Percentiles rank a stretch among this genome's conserved stretches.
These are phyloP conservation scores for Metschnikowia sp. DNA, from an alignment of 805 yeast species.

Conservation along the genomic window DNA sequence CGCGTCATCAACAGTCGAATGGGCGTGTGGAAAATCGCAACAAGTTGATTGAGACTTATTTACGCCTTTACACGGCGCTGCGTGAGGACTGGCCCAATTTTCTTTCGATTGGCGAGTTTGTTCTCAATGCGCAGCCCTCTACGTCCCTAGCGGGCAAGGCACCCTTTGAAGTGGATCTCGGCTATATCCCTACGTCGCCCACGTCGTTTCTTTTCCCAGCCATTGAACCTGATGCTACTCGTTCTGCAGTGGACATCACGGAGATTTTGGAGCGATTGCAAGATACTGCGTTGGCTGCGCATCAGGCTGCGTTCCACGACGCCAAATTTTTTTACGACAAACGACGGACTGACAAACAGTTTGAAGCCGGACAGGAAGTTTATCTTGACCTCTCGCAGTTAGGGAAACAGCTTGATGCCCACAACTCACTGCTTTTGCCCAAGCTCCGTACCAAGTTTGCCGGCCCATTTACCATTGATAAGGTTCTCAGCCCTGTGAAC, in stretches of 20 bases:
- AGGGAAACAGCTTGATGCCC: neutral
- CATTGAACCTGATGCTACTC: neutral
- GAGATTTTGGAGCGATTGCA: neutral
- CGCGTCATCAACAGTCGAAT: too few relatives aligned
- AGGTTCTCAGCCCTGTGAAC: neutral
- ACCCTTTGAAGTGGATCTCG: neutral
- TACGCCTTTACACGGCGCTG: too few relatives aligned
- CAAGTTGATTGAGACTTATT: too few relatives aligned
- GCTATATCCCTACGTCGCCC: neutral
- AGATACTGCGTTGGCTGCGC: neutral
- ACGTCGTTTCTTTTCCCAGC: neutral
- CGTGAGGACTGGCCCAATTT: neutral
- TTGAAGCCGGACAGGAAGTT: neutral
- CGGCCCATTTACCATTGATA: neutral
- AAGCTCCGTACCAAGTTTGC: slow-evolving; percentile 1
- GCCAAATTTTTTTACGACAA: neutral
- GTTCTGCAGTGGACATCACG: neutral
- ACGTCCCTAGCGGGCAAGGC: neutral
- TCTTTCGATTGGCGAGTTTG: neutral
- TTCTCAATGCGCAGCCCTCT: neutral
- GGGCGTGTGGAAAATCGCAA: too few relatives aligned
- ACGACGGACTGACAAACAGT: neutral
- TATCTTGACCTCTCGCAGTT: neutral
- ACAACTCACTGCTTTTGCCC: neutral
- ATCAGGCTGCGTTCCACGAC: neutral